phyloP scores from a whole-genome alignment of 352 stramenopile genomes.

The Saprolegnia diclina region DNA sequence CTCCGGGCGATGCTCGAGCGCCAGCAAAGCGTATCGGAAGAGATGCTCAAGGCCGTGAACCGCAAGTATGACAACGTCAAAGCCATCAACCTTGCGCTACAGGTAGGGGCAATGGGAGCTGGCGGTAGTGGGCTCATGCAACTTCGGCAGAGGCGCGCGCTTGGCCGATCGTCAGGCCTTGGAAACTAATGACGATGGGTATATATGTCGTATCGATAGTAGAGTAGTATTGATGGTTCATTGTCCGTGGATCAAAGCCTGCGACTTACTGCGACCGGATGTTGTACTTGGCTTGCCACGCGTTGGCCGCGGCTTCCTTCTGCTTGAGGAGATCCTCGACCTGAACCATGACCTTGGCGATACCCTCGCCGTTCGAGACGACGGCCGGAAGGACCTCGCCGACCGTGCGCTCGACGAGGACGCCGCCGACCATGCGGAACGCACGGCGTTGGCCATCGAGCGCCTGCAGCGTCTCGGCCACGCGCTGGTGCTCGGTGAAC shows the following conservation, averaged over 20 bases:
- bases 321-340: conserved; percentile 76
- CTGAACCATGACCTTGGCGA: conserved; percentile 65
- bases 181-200: too few species aligned
- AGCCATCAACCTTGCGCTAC: conserved; percentile 68
- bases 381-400: conserved; percentile 93
- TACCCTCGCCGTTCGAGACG: conserved; percentile 66
- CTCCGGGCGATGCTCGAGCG: conserved; percentile 61
- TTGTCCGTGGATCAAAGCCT: too few species aligned
- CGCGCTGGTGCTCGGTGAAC: conserved; percentile 75
- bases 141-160: neutral
- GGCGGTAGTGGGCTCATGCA: neutral
- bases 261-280: conserved; percentile 31
- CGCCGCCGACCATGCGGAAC: conserved; percentile 94
- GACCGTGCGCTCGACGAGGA: conserved; percentile 95
- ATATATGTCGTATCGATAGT: too few species aligned
- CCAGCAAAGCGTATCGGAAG: conserved; percentile 57
- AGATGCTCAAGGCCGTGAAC: conserved; percentile 60
- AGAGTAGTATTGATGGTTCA: too few species aligned
- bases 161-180: neutral
- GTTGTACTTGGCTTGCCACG: conserved; percentile 47
- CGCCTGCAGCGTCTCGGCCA: conserved; percentile 71
- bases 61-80: conserved; percentile 78
- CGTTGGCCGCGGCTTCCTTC: conserved; percentile 76
- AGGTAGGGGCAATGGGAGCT: conserved; percentile 40
- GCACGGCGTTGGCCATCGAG: conserved; percentile 77